A percentile compares a stretch with the other conserved stretches of the same genome.
phyloP scores from a whole-genome alignment of 768 basidiomycete genomes.

The Guyanaporus albipodus region DNA sequence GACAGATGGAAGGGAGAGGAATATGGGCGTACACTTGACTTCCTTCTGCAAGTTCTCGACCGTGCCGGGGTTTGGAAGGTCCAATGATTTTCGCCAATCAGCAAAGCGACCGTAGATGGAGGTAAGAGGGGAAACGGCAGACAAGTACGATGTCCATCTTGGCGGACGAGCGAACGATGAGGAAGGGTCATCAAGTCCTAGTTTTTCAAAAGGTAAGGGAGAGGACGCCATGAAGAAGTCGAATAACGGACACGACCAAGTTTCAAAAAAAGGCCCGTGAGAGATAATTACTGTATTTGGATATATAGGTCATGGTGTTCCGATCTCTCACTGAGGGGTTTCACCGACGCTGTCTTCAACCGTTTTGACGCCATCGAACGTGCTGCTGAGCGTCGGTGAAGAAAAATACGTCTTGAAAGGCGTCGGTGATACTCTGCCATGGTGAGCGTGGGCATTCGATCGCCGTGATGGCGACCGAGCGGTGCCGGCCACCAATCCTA shows the following conservation, averaged over 20 bases:
- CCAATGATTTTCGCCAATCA: constrained; percentile 76
- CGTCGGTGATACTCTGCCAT: no score
- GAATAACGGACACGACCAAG: constrained; percentile 10
- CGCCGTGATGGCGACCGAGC: no score
- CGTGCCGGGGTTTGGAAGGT: constrained; percentile 87
- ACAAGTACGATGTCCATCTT: constrained; percentile 37
- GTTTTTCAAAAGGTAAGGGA: constrained; percentile 38
- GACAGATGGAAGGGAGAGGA: constrained; percentile 3
- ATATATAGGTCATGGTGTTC: no score
- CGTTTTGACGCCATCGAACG: no score
- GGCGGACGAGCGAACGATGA: constrained; percentile 32
- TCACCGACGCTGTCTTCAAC: no score
- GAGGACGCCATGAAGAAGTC: constrained; percentile 42
- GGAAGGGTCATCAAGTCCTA: constrained; percentile 37
- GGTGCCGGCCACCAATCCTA: no score
- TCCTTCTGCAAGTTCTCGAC: constrained; percentile 93
- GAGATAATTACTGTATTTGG: constrained; percentile 16
- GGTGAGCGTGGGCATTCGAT: no score
- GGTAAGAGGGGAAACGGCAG: constrained; percentile 50
- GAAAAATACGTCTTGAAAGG: no score
- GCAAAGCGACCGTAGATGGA: constrained; percentile 70
- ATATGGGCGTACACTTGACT: constrained; percentile 64
- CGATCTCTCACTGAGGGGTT: background rate
- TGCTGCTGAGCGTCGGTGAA: no score
- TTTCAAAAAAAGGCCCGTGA: constrained; percentile 36